Evolutionary conservation across 2,329 filamentous ascomycete genomes (phyloP), one percentile per base, ranked within the genome.

Genomic region (Ophiosphaerella korrae): DNA sequence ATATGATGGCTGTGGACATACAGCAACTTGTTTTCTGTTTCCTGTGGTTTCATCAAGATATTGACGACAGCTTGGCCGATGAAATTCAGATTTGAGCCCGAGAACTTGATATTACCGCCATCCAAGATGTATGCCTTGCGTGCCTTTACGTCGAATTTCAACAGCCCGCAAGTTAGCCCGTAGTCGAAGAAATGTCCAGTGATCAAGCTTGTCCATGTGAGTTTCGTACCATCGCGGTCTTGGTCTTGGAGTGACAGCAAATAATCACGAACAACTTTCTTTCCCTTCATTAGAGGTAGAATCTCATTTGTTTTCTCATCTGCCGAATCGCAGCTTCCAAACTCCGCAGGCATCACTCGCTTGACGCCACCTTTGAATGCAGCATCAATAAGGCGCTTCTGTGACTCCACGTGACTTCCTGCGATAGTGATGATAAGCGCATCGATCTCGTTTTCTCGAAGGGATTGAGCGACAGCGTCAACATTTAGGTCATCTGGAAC

Each of bases 111-210:
- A 42, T 83, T 73, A 1, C 85, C 85, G 0, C 79, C 80, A 64
- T 88, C 84, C 47, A 82, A 78, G 26, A 88, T 76, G 0, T 76
- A 80, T 1, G 81, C 82, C 0, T 75, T 82, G 42, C 78, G 78
- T 9, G 72, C 72, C 21, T 74, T 65, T 32, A 84, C 68, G 52
- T 84, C 78, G 49, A 85, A 79, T 37, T 82, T 82, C 6, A 85
- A 65, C 42, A 83, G 75, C 0, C 78, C 77, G 14, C 66, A 66
- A 1, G 62, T 66, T 12, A 86, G 74, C 3, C 78, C 79, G 78
- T 80, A 84, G 62, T 88, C 85, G 63, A 88, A 85, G 68, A 88
- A 84, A 18, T 82, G 75, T 3, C 84, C 83, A 7, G 77, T 82
- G 3, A 84, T 78, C 12, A 88, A 66, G 2, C 76, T 81, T 1